A percentile compares a stretch with the other conserved stretches of the same genome.
Conservation (phyloP, 1,284 basidiomycete species). For the Pseudozyma flocculosa region DNA sequence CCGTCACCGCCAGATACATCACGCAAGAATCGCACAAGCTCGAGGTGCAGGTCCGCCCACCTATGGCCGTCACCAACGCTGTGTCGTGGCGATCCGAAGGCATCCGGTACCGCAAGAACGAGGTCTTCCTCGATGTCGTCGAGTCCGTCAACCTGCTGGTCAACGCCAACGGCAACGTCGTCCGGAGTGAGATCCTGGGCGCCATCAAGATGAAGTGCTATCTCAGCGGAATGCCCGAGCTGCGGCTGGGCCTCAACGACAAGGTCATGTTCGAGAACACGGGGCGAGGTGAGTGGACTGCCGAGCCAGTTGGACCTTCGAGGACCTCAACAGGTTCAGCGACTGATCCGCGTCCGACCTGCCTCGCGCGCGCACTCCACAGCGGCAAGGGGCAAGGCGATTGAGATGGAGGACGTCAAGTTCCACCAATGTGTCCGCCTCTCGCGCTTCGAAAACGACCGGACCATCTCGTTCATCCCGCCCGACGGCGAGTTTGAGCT, state of each 20-base stretch:
- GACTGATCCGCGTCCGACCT: too few relatives aligned
- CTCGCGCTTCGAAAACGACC: slow-evolving; percentile 97
- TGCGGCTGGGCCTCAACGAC: slow-evolving; percentile 93
- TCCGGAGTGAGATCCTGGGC: slow-evolving; percentile 94
- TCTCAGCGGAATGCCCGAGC: slow-evolving; percentile 96
- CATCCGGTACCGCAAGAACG: slow-evolving; percentile 96
- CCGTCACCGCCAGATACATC: slow-evolving; percentile 96
- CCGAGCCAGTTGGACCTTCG: too few relatives aligned
- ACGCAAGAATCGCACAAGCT: slow-evolving; percentile 99
- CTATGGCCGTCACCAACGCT: slow-evolving; percentile 97
- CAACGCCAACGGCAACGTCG: slow-evolving; percentile 94
- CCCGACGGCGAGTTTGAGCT: slow-evolving; percentile 98
- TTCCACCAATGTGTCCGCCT: slow-evolving; percentile 99
- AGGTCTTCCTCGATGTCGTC: slow-evolving; percentile 97
- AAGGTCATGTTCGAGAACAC: slow-evolving; percentile 99
- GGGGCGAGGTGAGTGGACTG: slow-evolving; percentile 76
- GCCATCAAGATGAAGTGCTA: slow-evolving; percentile 99
- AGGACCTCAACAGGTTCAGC: too few relatives aligned
- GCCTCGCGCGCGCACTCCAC: slow-evolving; percentile 1
- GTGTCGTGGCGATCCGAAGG: slow-evolving; percentile 98
- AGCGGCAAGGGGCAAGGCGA: slow-evolving; percentile 94
- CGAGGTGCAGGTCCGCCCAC: slow-evolving; percentile 91
- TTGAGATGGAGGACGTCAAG: slow-evolving; percentile 99
- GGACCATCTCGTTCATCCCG: slow-evolving; percentile 98
- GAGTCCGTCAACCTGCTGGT: slow-evolving; percentile 96